Evolutionary conservation across 495 filamentous ascomycete species (phyloP), one percentile per base, ranked within the genome.

Genomic region (Penicillium goetzii): DNA sequence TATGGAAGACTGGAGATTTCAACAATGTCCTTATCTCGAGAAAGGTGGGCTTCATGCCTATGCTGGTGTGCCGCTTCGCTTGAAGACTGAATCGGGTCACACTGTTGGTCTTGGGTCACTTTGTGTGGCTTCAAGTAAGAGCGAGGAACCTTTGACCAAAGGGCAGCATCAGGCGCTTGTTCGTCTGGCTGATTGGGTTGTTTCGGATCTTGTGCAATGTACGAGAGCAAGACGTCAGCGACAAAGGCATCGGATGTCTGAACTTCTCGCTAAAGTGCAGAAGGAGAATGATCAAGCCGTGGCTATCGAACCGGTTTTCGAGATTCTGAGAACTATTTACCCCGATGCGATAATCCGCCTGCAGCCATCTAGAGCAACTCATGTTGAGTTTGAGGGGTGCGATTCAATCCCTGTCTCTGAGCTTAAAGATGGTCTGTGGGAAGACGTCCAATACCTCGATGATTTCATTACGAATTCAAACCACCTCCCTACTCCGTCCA

Each of bases 1-100:
- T 1, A 61, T 64, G 65, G 61, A 68, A 26, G 65, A 68, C 52
- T 68, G 65, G 65, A 61, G 65, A 38, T 68, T 68, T 15, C 61
- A 19, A 41, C 15, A 51, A 14, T 68, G 25, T 6, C 65, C 58
- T 9, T 68, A 68, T 26, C 54, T 59, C n/a, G 65, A 68, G 15
- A 17, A 2, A 1, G 65, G 65, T 1, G 65, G 58, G 23, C 50
- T 68, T 14, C 8, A 26, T 2, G 65, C 61, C 5, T 68, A 68
- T 33, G 65, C 65, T 34, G 65, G 65, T 17, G 65, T 38, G 30
- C 65, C 65, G 34, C 58, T 68, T 41, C 65, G 65, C 12, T 34
- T 68, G 19, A 58, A 64, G 41, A 49, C 56, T 3, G 61, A 68
- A 49, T 51, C 47, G 0, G 65, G 65, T 3, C 53, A 64, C 2